Conservation (phyloP, 805 yeast genomes). For the Schizosaccharomyces cryophilus region DNA sequence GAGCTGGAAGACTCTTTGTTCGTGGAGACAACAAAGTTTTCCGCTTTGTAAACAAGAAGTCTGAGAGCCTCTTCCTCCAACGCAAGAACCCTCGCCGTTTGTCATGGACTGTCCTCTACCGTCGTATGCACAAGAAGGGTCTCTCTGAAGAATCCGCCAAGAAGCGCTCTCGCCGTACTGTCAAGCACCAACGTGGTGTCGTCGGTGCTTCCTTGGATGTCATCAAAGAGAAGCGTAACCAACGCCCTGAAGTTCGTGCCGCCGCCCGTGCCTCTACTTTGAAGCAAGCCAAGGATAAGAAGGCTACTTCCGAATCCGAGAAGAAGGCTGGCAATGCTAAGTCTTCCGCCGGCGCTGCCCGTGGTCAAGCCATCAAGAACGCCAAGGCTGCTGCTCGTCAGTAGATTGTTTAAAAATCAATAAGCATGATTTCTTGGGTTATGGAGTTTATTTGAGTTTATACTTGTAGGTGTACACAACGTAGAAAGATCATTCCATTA, state of each 20-base stretch:
- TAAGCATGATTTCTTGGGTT: neutral
- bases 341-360: slow-evolving; percentile 21
- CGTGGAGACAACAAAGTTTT: slow-evolving; percentile 99
- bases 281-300: slow-evolving; percentile 23
- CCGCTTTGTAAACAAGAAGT: slow-evolving; percentile 96
- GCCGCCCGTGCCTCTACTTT: slow-evolving; percentile 86
- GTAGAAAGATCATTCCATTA: too few relatives aligned
- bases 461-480: neutral
- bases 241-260: slow-evolving; percentile 93
- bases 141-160: slow-evolving; percentile 74
- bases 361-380: slow-evolving; percentile 21
- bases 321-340: slow-evolving; percentile 87
- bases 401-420: neutral
- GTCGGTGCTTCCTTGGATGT: slow-evolving; percentile 98
- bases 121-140: slow-evolving; percentile 99
- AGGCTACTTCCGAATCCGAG: slow-evolving; percentile 74
- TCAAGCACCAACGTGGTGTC: slow-evolving; percentile 96
- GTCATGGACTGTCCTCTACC: slow-evolving; percentile 97
- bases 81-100: slow-evolving; percentile 99
- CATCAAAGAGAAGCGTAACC: slow-evolving; percentile 90
- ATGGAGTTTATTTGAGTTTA: neutral
- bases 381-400: neutral
- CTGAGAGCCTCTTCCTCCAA: slow-evolving; percentile 94
- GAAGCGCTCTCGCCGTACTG: slow-evolving; percentile 93
- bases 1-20: slow-evolving; percentile 90